These are phyloP conservation scores for Naegleria gruberi DNA, from an alignment of 208 protist species.

Conservation along the genomic window DNA sequence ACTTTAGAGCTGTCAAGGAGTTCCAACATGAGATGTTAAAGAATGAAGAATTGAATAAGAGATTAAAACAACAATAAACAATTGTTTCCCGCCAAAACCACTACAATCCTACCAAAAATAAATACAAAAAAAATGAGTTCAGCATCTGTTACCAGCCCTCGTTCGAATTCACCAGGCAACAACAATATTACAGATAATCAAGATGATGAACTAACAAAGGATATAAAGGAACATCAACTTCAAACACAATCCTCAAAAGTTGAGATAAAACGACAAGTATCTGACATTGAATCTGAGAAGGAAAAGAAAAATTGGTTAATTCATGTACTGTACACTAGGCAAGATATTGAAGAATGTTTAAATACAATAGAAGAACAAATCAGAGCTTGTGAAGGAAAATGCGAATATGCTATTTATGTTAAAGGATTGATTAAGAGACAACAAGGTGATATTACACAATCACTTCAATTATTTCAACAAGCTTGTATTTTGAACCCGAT, in stretches of 20 bases:
- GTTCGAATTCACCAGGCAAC: too few species aligned
- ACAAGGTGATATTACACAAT: conserved; percentile 82
- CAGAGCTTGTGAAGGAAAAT: conserved; percentile 57
- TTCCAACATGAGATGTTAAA: conserved; percentile 37
- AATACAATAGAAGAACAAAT: conserved; percentile 74
- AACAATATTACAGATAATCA: too few species aligned
- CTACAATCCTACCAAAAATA: too few species aligned
- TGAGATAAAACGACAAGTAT: neutral
- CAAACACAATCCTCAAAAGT: neutral
- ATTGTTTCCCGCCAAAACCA: too few species aligned
- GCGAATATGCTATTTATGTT: conserved; percentile 77
- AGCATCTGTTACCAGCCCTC: too few species aligned
- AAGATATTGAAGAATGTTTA: conserved; percentile 74
- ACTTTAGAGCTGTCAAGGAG: conserved; percentile 36
- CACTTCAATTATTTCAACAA: conserved; percentile 77
- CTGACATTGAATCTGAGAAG: neutral
- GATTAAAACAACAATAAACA: too few species aligned
- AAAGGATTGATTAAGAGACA: conserved; percentile 79
- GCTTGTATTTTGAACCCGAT: conserved; percentile 73
- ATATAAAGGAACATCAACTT: neutral
- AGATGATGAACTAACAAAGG: neutral
- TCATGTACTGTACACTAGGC: conserved; percentile 73
- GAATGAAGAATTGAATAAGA: conserved; percentile 32
- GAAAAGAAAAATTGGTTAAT: conserved; percentile 85
- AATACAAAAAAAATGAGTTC: too few species aligned